Evolutionary conservation across 441 rosid genomes (phyloP).

Genomic region (Pelargonium fulgidum): DNA sequence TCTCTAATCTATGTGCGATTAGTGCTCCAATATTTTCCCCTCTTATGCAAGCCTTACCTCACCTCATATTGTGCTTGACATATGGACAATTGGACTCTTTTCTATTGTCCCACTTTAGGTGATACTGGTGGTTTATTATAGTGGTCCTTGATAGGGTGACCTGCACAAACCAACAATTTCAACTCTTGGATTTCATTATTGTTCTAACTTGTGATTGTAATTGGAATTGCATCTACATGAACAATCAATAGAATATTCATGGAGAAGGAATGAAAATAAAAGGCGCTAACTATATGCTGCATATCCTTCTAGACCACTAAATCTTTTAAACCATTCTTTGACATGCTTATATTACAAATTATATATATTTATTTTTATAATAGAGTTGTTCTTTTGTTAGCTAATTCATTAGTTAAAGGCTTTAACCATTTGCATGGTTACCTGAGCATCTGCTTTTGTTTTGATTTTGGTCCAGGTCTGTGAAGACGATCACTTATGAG

Average conservation of each 20-base stretch:
- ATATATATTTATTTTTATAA: background rate
- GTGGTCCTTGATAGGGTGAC: background rate
- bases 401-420: conserved; percentile 2
- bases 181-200: background rate
- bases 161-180: background rate
- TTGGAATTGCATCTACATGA: background rate
- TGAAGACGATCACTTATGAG: conserved; percentile 81
- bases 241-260: background rate
- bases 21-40: background rate
- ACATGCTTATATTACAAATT: background rate
- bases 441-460: conserved; percentile 18
- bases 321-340: background rate
- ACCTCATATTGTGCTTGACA: too few relatives aligned
- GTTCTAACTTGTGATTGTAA: background rate
- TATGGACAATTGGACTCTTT: background rate
- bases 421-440: background rate
- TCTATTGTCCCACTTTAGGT: background rate
- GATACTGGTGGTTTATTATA: background rate
- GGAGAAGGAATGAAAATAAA: background rate
- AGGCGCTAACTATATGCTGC: background rate
- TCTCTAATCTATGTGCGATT: background rate
- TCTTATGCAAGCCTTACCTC: too few relatives aligned
- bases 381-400: conserved; percentile 1
- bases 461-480: conserved; percentile 63
- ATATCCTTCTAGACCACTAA: background rate